Percentiles rank a stretch among this genome's conserved stretches.
phyloP scores from a whole-genome alignment of 202 grass and related monocot species.

The Setaria viridis region DNA sequence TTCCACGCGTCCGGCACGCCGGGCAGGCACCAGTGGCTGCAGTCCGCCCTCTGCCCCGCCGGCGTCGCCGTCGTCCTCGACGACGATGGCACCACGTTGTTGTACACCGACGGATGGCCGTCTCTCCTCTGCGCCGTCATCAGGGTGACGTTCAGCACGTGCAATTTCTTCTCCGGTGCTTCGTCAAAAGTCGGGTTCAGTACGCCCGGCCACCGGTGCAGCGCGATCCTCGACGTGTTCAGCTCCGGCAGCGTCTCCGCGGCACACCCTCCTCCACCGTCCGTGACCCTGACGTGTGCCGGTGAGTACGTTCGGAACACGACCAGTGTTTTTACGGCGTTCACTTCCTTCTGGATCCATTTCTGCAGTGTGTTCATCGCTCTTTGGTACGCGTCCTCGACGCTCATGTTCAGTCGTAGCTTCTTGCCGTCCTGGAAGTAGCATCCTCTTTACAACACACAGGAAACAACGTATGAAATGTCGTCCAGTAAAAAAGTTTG shows the following conservation, averaged over 20 bases:
- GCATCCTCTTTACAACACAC: slow-evolving; percentile 55
- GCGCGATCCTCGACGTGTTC: slow-evolving; percentile 42
- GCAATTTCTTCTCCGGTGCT: not conserved
- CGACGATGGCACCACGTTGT: slow-evolving; percentile 45
- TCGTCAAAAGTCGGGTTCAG: slow-evolving; percentile 52
- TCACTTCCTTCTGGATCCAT: slow-evolving; percentile 67
- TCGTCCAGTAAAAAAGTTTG: not conserved
- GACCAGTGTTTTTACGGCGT: slow-evolving; percentile 54
- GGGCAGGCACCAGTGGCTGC: slow-evolving; percentile 97
- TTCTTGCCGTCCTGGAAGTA: slow-evolving; percentile 80
- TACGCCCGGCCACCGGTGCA: slow-evolving; percentile 58
- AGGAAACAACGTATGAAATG: not conserved
- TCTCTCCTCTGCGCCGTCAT: slow-evolving; percentile 80
- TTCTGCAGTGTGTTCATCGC: slow-evolving; percentile 55
- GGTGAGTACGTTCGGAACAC: slow-evolving; percentile 82
- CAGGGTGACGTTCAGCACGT: slow-evolving; percentile 72
- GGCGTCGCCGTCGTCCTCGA: not conserved
- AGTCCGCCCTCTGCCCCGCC: slow-evolving; percentile 64
- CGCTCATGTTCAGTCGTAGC: slow-evolving; percentile 68
- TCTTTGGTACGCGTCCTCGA: slow-evolving; percentile 63
- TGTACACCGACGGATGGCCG: slow-evolving; percentile 74
- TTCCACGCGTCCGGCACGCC: slow-evolving; percentile 94
- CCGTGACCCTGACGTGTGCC: slow-evolving; percentile 53
- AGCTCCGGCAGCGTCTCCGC: slow-evolving; percentile 65
- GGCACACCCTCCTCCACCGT: slow-evolving; percentile 61